Evolutionary conservation across 495 filamentous ascomycete genomes (phyloP).

Genomic region (Rhypophila decipiens): DNA sequence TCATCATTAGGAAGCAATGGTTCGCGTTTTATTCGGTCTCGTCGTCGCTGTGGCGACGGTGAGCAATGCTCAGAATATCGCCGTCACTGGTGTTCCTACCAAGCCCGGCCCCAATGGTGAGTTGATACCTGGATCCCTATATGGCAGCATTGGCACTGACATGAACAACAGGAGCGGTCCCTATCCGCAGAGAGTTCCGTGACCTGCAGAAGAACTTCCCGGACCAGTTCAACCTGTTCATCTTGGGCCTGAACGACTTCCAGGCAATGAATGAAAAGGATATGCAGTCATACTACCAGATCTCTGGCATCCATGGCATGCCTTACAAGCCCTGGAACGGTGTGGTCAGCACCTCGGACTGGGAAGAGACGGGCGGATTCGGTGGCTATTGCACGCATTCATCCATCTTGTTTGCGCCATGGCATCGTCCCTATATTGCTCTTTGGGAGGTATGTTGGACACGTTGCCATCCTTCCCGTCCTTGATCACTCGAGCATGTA

Average conservation of each 20-base stretch:
- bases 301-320: constrained; percentile 40
- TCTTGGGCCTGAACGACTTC: constrained; percentile 21
- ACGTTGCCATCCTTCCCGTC: no score
- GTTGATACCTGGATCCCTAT: not conserved
- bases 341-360: constrained; percentile 16
- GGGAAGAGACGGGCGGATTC: constrained; percentile 23
- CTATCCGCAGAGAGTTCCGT: constrained; percentile 22
- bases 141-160: not conserved
- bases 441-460: constrained; percentile 43
- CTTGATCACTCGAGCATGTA: no score
- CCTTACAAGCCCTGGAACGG: constrained; percentile 39
- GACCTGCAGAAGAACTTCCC: constrained; percentile 25
- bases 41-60: constrained; percentile 1
- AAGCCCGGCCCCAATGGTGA: constrained; percentile 15
- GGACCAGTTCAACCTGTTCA: constrained; percentile 26
- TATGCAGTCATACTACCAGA: constrained; percentile 29
- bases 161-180: constrained; percentile 15
- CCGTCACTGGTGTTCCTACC: constrained; percentile 23
- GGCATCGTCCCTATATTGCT: constrained; percentile 64
- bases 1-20: not conserved
- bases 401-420: constrained; percentile 58
- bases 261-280: constrained; percentile 13
- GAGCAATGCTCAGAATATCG: constrained; percentile 16
- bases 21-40: not conserved
- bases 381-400: constrained; percentile 60